Conservation (phyloP, 192 early-diverging fungal species). For the Chytriomyces hyalinus region DNA sequence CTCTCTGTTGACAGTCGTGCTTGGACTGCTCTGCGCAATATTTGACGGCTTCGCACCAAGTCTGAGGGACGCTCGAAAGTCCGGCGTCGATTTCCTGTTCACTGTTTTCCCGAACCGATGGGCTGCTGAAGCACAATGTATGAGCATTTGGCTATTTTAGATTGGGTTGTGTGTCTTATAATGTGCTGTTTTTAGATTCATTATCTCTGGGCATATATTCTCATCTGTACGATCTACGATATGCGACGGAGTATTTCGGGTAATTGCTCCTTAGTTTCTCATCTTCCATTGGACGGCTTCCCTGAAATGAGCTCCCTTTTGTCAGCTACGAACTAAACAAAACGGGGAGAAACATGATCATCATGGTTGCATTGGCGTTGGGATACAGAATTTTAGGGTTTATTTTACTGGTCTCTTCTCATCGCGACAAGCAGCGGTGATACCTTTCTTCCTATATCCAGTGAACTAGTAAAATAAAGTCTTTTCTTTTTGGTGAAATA, state of each 20-base stretch:
- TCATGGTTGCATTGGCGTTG: constrained; percentile 45
- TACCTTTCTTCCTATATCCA: neutral
- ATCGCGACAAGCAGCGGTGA: constrained; percentile 51
- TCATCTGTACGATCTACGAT: neutral
- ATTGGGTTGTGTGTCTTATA: constrained; percentile 16
- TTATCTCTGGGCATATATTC: constrained; percentile 30
- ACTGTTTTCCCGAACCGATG: constrained; percentile 27
- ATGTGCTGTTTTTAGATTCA: constrained; percentile 37
- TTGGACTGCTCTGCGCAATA: constrained; percentile 45
- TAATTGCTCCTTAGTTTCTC: neutral
- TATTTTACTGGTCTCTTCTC: constrained; percentile 36
- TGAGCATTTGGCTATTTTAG: neutral
- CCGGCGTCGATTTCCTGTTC: constrained; percentile 28
- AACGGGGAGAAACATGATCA: constrained; percentile 30
- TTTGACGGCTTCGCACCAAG: constrained; percentile 53
- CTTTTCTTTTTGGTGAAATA: neutral
- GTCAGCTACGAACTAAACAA: constrained; percentile 29
- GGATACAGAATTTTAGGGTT: constrained; percentile 45
- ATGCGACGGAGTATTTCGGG: neutral
- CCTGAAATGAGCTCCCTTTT: neutral
- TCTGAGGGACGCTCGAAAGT: constrained; percentile 32
- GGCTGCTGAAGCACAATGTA: constrained; percentile 35
- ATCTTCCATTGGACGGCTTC: neutral
- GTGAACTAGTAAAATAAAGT: too few species aligned
- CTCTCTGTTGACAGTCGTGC: constrained; percentile 36